A percentile compares a stretch with the other conserved stretches of the same genome.
Evolutionary conservation across 2,329 filamentous ascomycete genomes (phyloP).

Genomic region (Lasiodiplodia sp.): DNA sequence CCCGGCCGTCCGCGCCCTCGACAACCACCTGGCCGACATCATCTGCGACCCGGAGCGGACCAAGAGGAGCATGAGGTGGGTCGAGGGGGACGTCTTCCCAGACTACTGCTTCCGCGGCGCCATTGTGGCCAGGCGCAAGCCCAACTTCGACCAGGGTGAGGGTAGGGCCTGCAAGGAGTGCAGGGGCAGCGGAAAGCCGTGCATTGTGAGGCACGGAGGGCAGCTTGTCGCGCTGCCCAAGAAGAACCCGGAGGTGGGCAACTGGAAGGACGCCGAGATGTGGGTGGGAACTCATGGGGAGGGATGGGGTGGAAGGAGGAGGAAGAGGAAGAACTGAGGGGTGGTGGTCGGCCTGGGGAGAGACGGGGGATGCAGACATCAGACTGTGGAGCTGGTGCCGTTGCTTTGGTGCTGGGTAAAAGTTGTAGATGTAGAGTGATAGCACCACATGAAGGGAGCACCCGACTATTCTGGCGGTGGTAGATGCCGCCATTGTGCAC

Average conservation of each 20-base stretch:
- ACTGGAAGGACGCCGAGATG: background rate
- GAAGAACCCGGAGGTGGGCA: background rate
- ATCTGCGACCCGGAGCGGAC: background rate
- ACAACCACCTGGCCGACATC: background rate
- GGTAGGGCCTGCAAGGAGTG: background rate
- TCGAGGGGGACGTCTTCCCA: background rate
- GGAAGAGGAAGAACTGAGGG: background rate
- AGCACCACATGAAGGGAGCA: no score
- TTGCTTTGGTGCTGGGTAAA: no score
- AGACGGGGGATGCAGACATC: background rate
- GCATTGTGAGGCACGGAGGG: background rate
- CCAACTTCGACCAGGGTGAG: background rate
- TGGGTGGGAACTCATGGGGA: background rate
- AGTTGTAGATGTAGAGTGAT: no score
- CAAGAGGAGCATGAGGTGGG: background rate
- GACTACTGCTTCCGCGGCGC: constrained; percentile 8
- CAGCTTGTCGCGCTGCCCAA: background rate
- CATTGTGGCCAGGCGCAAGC: background rate
- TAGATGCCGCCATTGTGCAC: no score
- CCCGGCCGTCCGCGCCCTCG: background rate
- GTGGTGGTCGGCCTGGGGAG: background rate
- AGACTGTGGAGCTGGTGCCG: no score
- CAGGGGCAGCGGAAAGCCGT: background rate
- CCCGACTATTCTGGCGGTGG: no score
- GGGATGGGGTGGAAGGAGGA: background rate